These are phyloP conservation scores for Ambrosiella xylebori DNA, from an alignment of 2,329 filamentous ascomycete genomes.

Conservation along the genomic window DNA sequence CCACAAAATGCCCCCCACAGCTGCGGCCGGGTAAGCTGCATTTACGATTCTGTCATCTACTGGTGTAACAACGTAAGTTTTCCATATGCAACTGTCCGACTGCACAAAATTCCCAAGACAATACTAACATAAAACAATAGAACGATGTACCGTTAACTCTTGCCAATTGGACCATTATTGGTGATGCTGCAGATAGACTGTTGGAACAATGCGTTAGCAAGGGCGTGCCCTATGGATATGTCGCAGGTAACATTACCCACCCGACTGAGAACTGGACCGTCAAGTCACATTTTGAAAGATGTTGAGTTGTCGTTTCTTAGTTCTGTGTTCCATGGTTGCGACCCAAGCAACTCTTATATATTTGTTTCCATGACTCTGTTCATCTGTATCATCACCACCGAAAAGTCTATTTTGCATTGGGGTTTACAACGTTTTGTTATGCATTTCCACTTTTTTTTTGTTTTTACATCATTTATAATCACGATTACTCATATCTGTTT, in stretches of 20 bases:
- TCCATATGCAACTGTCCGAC: background rate
- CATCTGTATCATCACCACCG: background rate
- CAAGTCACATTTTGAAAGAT: conserved; percentile 2
- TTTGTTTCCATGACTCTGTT: background rate
- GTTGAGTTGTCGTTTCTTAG: background rate
- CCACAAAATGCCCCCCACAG: conserved; percentile 5
- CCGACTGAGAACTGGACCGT: conserved; percentile 7
- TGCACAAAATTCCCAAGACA: background rate
- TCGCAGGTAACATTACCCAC: conserved; percentile 2
- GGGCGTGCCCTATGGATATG: conserved; percentile 5
- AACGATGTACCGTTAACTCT: conserved; percentile 1
- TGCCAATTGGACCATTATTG: conserved; percentile 1
- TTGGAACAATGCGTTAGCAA: conserved; percentile 2
- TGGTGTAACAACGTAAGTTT: conserved; percentile 11
- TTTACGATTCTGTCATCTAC: conserved; percentile 4
- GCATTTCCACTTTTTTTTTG: background rate
- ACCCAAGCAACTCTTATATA: background rate
- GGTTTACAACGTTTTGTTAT: background rate
- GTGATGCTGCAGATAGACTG: background rate
- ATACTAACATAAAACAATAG: background rate
- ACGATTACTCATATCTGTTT: background rate
- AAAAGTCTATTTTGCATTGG: background rate
- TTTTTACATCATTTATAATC: background rate
- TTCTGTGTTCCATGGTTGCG: background rate
- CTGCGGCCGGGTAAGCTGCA: conserved; percentile 9